Conservation (phyloP, 1,284 basidiomycete genomes). For the Schizophyllum commune region DNA sequence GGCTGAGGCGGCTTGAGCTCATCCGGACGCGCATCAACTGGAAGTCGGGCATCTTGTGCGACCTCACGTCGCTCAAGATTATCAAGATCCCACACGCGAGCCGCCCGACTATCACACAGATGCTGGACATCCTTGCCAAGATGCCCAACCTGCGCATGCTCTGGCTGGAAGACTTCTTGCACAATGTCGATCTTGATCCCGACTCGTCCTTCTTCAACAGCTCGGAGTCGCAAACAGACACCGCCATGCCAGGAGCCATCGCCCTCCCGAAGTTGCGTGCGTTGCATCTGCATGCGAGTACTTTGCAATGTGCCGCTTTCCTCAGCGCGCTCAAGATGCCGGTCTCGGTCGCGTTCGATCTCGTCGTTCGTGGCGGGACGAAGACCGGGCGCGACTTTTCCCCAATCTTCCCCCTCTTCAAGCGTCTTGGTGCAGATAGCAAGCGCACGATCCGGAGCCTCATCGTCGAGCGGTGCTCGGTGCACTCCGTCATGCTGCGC, state of each 20-base stretch:
- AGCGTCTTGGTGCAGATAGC: background rate
- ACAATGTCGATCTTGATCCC: slow-evolving; percentile 10
- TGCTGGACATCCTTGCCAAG: slow-evolving; percentile 19
- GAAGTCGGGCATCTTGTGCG: slow-evolving; percentile 18
- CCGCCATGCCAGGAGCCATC: background rate
- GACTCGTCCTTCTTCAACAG: slow-evolving; percentile 15
- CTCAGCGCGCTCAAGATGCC: background rate
- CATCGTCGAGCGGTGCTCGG: background rate
- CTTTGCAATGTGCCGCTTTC: background rate
- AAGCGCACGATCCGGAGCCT: background rate
- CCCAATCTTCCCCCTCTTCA: background rate
- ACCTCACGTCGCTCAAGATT: slow-evolving; percentile 23
- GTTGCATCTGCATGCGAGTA: background rate
- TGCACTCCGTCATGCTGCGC: background rate
- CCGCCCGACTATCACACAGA: slow-evolving; percentile 17
- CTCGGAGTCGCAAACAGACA: background rate
- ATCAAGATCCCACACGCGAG: slow-evolving; percentile 13
- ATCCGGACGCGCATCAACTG: slow-evolving; percentile 19
- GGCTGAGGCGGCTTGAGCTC: slow-evolving; percentile 23
- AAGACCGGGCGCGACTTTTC: background rate
- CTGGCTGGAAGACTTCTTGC: slow-evolving; percentile 13
- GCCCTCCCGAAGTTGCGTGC: background rate
- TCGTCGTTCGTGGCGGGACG: background rate
- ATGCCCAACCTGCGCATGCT: slow-evolving; percentile 24
- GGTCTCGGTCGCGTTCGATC: background rate